A percentile compares a stretch with the other conserved stretches of the same genome.
These are phyloP conservation scores for Geranium rotundifolium DNA, from an alignment of 345 rosid species.

Conservation along the genomic window DNA sequence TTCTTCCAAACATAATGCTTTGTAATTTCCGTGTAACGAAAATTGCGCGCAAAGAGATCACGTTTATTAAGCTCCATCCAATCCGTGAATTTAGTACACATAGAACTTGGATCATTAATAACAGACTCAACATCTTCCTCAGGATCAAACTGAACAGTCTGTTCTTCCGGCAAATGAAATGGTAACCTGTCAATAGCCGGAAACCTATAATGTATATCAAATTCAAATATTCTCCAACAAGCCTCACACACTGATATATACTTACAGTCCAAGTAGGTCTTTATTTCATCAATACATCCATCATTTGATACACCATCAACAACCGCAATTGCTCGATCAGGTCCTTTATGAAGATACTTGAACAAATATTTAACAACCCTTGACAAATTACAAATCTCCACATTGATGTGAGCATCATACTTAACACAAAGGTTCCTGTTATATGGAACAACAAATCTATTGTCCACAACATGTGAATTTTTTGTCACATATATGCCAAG, in stretches of 20 bases:
- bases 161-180: too few relatives aligned
- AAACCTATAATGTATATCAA: background rate
- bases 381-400: background rate
- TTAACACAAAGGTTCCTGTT: conserved; percentile 1
- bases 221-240: background rate
- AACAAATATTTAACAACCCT: background rate
- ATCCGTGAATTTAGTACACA: too few relatives aligned
- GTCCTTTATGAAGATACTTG: conserved; percentile 5
- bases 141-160: too few relatives aligned
- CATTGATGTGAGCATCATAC: too few relatives aligned
- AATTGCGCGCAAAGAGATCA: too few relatives aligned
- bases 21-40: too few relatives aligned
- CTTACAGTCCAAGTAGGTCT: background rate
- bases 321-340: background rate
- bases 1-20: too few relatives aligned
- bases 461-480: background rate
- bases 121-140: too few relatives aligned
- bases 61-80: too few relatives aligned
- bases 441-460: too few relatives aligned
- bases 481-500: background rate
- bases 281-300: background rate
- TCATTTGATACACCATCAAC: too few relatives aligned
- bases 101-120: too few relatives aligned
- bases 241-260: conserved; percentile 1
- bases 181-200: background rate